These are phyloP conservation scores for Tagetes erecta DNA, from an alignment of 129 eudicot species.

Conservation along the genomic window DNA sequence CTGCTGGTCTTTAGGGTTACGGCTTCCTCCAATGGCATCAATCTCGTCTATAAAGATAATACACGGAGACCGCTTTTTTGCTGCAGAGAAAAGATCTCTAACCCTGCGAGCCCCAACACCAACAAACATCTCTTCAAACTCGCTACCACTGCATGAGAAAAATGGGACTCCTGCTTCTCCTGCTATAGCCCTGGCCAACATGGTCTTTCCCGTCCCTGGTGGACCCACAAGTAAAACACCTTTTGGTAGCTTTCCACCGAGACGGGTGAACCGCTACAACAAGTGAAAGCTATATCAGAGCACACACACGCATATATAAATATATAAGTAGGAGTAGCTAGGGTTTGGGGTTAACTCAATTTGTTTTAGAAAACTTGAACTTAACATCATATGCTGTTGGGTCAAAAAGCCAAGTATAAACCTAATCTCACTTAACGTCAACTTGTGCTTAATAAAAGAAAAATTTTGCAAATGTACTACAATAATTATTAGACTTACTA, in stretches of 20 bases:
- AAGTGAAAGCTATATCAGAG: slow-evolving; percentile 5
- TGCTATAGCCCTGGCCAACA: slow-evolving; percentile 90
- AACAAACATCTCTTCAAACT: slow-evolving; percentile 94
- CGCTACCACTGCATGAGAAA: slow-evolving; percentile 86
- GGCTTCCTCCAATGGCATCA: slow-evolving; percentile 43
- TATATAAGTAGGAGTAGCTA: neutral
- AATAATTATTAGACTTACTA: neutral
- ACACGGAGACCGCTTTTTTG: slow-evolving; percentile 86
- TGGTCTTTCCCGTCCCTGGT: slow-evolving; percentile 36
- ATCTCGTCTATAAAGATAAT: slow-evolving; percentile 77
- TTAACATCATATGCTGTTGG: neutral
- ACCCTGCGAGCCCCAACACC: slow-evolving; percentile 94
- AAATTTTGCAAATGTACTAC: neutral
- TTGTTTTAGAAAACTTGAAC: neutral
- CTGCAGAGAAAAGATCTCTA: slow-evolving; percentile 84
- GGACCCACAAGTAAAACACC: slow-evolving; percentile 41
- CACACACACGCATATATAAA: neutral
- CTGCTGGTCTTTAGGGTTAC: slow-evolving; percentile 90
- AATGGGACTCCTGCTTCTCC: slow-evolving; percentile 95
- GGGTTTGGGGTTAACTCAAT: neutral
- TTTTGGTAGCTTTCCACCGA: slow-evolving; percentile 92
- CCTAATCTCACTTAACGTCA: neutral
- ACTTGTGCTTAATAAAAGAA: neutral
- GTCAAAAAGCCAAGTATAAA: slow-evolving; percentile 3
- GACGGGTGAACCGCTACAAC: slow-evolving; percentile 73